These are phyloP conservation scores for Ordospora pajunii DNA, from an alignment of 371 early-diverging fungal species.

Conservation along the genomic window DNA sequence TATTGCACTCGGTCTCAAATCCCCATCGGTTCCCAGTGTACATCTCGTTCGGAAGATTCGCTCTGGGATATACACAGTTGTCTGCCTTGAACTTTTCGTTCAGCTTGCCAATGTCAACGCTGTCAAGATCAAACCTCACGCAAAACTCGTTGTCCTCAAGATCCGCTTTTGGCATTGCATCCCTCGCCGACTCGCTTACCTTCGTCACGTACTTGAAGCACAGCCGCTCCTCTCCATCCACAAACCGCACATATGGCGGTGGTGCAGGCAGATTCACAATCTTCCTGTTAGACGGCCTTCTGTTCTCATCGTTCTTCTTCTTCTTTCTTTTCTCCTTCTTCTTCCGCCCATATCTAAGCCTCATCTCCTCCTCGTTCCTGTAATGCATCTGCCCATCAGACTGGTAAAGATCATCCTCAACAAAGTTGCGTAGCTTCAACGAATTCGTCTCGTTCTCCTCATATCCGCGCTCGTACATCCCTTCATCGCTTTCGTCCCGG, in stretches of 20 bases:
- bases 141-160: slow-evolving; percentile 65
- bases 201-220: slow-evolving; percentile 63
- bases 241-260: slow-evolving; percentile 58
- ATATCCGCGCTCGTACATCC: slow-evolving; percentile 2
- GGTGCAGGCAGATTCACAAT: slow-evolving; percentile 62
- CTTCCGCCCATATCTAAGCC: slow-evolving; percentile 35
- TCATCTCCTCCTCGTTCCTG: slow-evolving; percentile 33
- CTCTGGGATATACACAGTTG: slow-evolving; percentile 77
- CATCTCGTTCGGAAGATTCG: slow-evolving; percentile 64
- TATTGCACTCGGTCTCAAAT: slow-evolving; percentile 78
- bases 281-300: slow-evolving; percentile 49
- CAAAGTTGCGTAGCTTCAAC: slow-evolving; percentile 39
- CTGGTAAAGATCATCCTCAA: slow-evolving; percentile 45
- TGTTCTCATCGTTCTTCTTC: slow-evolving; percentile 44
- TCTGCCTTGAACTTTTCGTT: slow-evolving; percentile 67
- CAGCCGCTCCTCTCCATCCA: slow-evolving; percentile 61
- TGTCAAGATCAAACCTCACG: slow-evolving; percentile 70
- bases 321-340: slow-evolving; percentile 57
- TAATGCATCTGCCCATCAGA: not conserved
- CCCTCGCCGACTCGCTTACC: slow-evolving; percentile 56
- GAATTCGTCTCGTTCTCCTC: slow-evolving; percentile 49
- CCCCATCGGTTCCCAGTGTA: slow-evolving; percentile 79
- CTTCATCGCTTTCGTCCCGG: slow-evolving; percentile 50
- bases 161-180: slow-evolving; percentile 54
- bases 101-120: slow-evolving; percentile 63